Base-by-base conservation (phyloP, 352 stramenopile species). In the Pythium scleroteichum region DNA sequence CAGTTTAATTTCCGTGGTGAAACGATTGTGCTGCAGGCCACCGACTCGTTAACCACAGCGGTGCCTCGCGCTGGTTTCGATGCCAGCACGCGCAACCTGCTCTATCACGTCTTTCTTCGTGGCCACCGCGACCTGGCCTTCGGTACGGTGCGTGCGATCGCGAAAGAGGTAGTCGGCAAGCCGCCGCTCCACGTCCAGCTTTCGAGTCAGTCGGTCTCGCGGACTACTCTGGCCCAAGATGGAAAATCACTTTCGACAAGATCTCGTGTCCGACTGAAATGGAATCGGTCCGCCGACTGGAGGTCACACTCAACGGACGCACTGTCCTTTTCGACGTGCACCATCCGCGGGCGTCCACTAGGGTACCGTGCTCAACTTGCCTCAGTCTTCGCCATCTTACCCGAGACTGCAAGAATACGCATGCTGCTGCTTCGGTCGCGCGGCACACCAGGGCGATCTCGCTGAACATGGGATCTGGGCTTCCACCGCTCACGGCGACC, bases 21-120 rank as follows among this genome's bases (percentile, higher is more conserved):
- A 4, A 48, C 22, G 4, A 48, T 48, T 26, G 23, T 23, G 16
- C 19, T 48, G 2, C 42, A 26, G 4, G 42, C 42, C 16, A 48
- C 42, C 4, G 42, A 48, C 42, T 48, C 42, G 19, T n/a, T 48
- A 13, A 48, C 42, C 17, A 48, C 42, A 23, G 42, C 19, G 22
- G 17, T 48, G 3, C 42, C 42, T 16, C 16, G 42, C 16, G 42
- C 23, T 23, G 42, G 42, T 16, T 13, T 48, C 12, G 42, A 48
- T 26, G 17, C 42, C 8, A 4, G 10, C 4, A n/a, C 42, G 2
- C 42, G 42, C 12, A 4, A 48, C 10, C 16, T 48, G 19, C 16
- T 48, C 16, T 26, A 48, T n/a, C 19, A 26, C 19, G 19, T 48
- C 8, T 48, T 27, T n/a, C 4, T 48, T 3, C 42, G 23, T 48